Evolutionary conservation across 140 eudicot genomes (phyloP).

Genomic region (Bidens hawaiensis): DNA sequence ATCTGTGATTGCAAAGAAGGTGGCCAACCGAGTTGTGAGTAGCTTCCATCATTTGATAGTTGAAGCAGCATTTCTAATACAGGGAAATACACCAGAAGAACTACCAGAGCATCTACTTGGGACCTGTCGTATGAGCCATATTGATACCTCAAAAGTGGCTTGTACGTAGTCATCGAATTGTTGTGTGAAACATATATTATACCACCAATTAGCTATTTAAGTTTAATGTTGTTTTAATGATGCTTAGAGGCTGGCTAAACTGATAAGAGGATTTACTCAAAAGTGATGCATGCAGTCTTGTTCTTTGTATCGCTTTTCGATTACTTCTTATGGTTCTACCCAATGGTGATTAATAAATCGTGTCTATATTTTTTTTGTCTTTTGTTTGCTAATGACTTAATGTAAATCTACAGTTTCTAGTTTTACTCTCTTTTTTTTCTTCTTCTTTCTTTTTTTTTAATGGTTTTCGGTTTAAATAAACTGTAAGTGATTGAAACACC

Average conservation of each 20-base stretch:
- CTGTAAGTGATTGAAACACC: background rate
- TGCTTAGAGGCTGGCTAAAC: conserved; percentile 29
- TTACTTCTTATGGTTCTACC: conserved; percentile 8
- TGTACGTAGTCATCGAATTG: conserved; percentile 29
- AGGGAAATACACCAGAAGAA: conserved; percentile 67
- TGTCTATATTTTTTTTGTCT: background rate
- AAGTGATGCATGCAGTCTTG: conserved; percentile 14
- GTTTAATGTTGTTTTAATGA: background rate
- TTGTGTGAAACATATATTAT: conserved; percentile 17
- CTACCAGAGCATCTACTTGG: conserved; percentile 62
- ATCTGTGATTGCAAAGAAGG: conserved; percentile 68
- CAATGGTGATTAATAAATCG: conserved; percentile 6
- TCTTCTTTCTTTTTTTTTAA: no score
- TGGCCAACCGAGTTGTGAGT: conserved; percentile 61
- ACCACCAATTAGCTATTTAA: background rate
- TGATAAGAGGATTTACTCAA: background rate
- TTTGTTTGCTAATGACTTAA: background rate
- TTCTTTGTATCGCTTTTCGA: conserved; percentile 17
- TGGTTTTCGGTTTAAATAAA: background rate
- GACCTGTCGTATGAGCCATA: conserved; percentile 74
- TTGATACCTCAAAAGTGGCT: conserved; percentile 50
- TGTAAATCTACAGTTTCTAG: background rate
- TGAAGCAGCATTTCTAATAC: conserved; percentile 72
- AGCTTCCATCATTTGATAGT: conserved; percentile 53
- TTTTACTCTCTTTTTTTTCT: background rate